A percentile compares a stretch with the other conserved stretches of the same genome.
phyloP scores from a whole-genome alignment of 129 eudicot genomes.

The Tagetes patula region DNA sequence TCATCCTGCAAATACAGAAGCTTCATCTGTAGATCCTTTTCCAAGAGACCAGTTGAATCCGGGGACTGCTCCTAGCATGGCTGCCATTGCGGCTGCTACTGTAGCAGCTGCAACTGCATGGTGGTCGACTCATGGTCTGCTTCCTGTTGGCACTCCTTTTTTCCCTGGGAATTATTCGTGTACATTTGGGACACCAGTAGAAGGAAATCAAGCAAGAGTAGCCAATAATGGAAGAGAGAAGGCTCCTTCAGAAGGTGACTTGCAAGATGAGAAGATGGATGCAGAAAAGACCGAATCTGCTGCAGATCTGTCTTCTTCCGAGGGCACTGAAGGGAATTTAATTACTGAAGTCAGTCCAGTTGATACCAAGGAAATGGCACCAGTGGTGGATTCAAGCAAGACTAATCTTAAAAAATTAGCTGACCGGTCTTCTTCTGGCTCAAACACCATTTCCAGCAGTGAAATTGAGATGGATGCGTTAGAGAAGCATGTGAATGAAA shows the following conservation, averaged over 20 bases:
- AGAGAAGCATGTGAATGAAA: conserved; percentile 53
- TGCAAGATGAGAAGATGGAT: conserved; percentile 44
- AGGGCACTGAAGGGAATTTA: conserved; percentile 45
- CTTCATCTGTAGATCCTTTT: conserved; percentile 42
- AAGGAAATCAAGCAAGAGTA: conserved; percentile 28
- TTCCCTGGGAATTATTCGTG: conserved; percentile 39
- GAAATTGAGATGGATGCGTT: conserved; percentile 81
- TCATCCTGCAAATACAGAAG: conserved; percentile 57
- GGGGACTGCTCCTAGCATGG: conserved; percentile 58
- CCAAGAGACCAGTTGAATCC: conserved; percentile 34
- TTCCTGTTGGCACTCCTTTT: conserved; percentile 67
- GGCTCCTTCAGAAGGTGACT: conserved; percentile 32
- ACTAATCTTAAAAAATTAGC: conserved; percentile 58
- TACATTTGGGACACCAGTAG: conserved; percentile 33
- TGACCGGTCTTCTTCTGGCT: conserved; percentile 96
- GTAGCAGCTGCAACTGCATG: conserved; percentile 96
- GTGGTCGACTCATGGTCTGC: conserved; percentile 95
- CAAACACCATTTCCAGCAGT: conserved; percentile 90
- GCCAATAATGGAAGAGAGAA: conserved; percentile 42
- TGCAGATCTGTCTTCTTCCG: conserved; percentile 51
- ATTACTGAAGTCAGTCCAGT: conserved; percentile 33
- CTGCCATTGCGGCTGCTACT: conserved; percentile 90
- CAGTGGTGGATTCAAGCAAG: conserved; percentile 45
- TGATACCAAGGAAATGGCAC: conserved; percentile 34
- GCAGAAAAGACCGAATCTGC: conserved; percentile 33